Evolutionary conservation across 768 basidiomycete genomes (phyloP).

Genomic region (Tulasnella sp.): DNA sequence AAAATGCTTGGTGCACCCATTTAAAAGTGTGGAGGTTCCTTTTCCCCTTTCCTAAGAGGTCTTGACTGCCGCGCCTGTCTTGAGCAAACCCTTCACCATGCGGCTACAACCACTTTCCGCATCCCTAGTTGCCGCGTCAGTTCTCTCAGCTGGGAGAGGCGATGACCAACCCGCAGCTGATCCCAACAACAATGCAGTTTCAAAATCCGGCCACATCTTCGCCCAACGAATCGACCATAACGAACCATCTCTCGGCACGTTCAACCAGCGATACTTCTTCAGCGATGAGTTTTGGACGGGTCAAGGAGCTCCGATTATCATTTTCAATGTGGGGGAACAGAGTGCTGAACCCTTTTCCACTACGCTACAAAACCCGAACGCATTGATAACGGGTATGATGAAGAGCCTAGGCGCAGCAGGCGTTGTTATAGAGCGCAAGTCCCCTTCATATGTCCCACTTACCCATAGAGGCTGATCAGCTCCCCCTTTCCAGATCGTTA

Average conservation of each 20-base stretch:
- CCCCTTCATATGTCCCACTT: neutral
- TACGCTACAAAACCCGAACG: neutral
- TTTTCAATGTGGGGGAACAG: conserved; percentile 31
- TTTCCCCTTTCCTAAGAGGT: too few relatives aligned
- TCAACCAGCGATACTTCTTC: conserved; percentile 37
- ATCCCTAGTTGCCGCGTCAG: too few relatives aligned
- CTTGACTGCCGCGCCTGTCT: too few relatives aligned
- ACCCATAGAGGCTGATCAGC: neutral
- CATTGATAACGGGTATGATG: neutral
- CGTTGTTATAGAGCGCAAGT: conserved; percentile 33
- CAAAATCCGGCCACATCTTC: neutral
- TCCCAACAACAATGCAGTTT: neutral
- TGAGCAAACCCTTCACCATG: too few relatives aligned
- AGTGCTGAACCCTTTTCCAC: neutral
- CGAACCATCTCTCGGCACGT: conserved; percentile 34
- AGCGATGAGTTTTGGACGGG: conserved; percentile 9
- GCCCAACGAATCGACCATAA: conserved; percentile 35
- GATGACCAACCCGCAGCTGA: neutral
- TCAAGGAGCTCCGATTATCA: conserved; percentile 28
- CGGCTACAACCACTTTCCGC: too few relatives aligned
- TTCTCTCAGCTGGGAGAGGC: neutral
- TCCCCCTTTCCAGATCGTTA: conserved; percentile 24
- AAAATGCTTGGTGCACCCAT: too few relatives aligned
- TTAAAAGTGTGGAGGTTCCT: too few relatives aligned
- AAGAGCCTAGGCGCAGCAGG: conserved; percentile 27